Evolutionary conservation across 1,139 yeast species (phyloP), one percentile per base, ranked within the genome.

Genomic region (Sugiyamaella sp.): DNA sequence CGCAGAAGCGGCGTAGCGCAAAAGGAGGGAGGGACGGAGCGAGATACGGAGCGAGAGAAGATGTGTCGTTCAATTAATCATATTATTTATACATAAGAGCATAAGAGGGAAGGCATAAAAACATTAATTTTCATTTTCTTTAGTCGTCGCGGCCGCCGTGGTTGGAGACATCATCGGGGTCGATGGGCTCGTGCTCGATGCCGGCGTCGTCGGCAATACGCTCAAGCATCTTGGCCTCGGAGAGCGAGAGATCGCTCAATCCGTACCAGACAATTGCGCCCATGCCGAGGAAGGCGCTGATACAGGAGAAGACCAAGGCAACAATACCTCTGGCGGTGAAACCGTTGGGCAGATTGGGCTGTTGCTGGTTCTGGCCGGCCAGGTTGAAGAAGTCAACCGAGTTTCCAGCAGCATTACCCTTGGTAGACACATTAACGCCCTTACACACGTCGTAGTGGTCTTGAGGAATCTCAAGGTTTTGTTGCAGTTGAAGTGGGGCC

Each of bases 321-420:
- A 91, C 85, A 65, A 86, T 85, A 70, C 98, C 99, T 64, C 86
- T 84, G 45, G 86, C 80, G 43, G 98, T 91, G 79, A 93, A 91
- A 3, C 97, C 97, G 39, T 76, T 67, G 39, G 98, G 98, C 65
- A 93, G 78, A 33, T 76, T 71, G 53, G 73, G 72, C 19, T 64
- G 75, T 71, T 91, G 97, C 40, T 77, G 73, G 64, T 84, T 84
- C 73, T 89, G 84, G 51, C 96, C 96, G 1, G 75, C 65, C 61
- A 93, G 78, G 70, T 91, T 82, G 45, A 80, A 64, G 75, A 79
- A 85, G 68, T 87, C 77, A 1, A 66, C 72, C 42, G 77, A 66
- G 73, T 86, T 85, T 46, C 82, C 96, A 40, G 97, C 98, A 52
- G 98, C 98, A 69, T 91, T 91, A 64, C 97, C 96, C 40, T 67